phyloP scores from a whole-genome alignment of 805 yeast genomes.

The Lachancea nothofagi region DNA sequence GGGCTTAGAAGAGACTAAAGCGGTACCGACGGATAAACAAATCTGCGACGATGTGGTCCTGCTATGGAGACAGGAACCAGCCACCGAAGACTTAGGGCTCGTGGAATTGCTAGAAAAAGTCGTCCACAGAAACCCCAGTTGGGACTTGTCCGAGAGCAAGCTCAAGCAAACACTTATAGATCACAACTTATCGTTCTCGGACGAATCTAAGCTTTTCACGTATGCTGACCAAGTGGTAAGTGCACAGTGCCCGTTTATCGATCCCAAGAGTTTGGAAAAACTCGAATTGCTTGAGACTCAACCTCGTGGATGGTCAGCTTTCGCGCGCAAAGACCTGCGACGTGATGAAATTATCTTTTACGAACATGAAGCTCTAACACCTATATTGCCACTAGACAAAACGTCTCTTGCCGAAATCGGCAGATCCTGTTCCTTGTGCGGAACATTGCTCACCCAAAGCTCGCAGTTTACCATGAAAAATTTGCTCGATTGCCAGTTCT shows the following conservation, averaged over 20 bases:
- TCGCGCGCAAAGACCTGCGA: slow-evolving; percentile 42
- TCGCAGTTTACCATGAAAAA: slow-evolving; percentile 31
- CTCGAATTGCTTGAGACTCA: slow-evolving; percentile 3
- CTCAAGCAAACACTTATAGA: slow-evolving; percentile 48
- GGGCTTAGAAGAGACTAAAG: slow-evolving; percentile 9
- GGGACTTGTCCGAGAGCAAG: slow-evolving; percentile 60
- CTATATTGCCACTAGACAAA: slow-evolving; percentile 65
- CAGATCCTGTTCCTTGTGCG: slow-evolving; percentile 70
- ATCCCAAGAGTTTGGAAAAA: background rate
- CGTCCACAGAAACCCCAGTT: slow-evolving; percentile 46
- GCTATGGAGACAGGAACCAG: slow-evolving; percentile 64
- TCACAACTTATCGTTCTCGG: slow-evolving; percentile 47
- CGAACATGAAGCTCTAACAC: slow-evolving; percentile 52
- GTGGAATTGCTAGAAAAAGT: slow-evolving; percentile 48
- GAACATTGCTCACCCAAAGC: slow-evolving; percentile 40
- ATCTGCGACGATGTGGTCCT: slow-evolving; percentile 55
- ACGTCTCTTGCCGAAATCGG: slow-evolving; percentile 52
- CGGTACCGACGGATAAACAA: slow-evolving; percentile 53
- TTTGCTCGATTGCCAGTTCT: slow-evolving; percentile 61
- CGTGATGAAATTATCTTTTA: slow-evolving; percentile 55
- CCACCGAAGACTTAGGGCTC: slow-evolving; percentile 52
- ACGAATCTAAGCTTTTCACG: slow-evolving; percentile 21
- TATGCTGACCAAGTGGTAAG: slow-evolving; percentile 8
- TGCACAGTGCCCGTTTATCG: background rate
- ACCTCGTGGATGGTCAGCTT: slow-evolving; percentile 34